Conservation (phyloP, 805 yeast genomes). For the Lipomyces mesembrius region DNA sequence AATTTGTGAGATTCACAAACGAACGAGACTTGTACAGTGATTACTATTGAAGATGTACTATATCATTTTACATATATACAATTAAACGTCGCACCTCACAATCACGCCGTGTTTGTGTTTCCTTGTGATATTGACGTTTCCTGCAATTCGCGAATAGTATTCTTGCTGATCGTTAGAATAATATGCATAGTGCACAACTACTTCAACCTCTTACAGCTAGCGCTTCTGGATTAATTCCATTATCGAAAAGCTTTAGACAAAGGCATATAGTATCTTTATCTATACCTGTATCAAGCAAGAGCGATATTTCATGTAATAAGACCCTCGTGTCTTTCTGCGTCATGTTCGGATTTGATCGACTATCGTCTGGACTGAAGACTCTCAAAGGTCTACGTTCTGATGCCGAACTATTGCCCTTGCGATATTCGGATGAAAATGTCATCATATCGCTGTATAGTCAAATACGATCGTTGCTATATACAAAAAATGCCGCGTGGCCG, state of each 20-base stretch:
- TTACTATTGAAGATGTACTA: neutral
- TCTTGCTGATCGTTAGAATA: conserved; percentile 12
- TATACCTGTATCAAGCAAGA: conserved; percentile 43
- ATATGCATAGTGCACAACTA: neutral
- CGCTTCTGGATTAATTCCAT: conserved; percentile 46
- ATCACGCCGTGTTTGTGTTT: neutral
- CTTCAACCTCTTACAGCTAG: conserved; percentile 39
- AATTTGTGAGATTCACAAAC: neutral
- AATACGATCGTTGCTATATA: too few species aligned
- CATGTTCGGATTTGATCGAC: neutral
- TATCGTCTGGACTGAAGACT: neutral
- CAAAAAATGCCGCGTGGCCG: too few species aligned
- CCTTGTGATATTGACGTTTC: conserved; percentile 19
- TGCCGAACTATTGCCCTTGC: neutral
- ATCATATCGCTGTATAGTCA: neutral
- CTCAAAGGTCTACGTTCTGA: neutral
- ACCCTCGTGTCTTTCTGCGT: conserved; percentile 4
- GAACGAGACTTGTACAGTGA: neutral
- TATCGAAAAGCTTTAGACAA: conserved; percentile 40
- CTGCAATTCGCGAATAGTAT: conserved; percentile 11
- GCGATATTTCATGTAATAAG: conserved; percentile 41
- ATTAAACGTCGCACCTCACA: neutral
- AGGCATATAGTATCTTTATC: conserved; percentile 39
- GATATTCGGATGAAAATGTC: neutral
- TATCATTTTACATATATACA: neutral